Base-by-base conservation (phyloP, 73 alveolate genomes). In the Blepharisma stoltei region DNA sequence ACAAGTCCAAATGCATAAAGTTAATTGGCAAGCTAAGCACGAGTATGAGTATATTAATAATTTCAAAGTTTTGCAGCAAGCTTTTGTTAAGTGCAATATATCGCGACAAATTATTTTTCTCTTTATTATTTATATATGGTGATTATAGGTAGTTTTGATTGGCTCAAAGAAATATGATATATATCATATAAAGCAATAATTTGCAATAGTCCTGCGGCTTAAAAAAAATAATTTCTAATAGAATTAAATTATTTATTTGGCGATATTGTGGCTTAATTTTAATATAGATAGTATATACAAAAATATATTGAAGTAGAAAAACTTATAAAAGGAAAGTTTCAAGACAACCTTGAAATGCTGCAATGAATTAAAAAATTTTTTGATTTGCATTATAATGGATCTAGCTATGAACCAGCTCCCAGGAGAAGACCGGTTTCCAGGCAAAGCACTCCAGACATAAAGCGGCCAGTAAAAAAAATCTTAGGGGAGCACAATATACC, bases 31-130 rank as follows among this genome's bases (percentile, higher is more conserved):
- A 65, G 99, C 99, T 5, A 94, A 94, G 87, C 90, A 83, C 76
- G 99, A 94, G 77, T 92, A 86, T 41, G 99, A 94, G 81, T 94
- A 81, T 79, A 93, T 94, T n/a, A 85, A 88, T 20, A 94, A 94
- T 86, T 94, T 70, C 88, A 94, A 94, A 82, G 54, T 94, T 52
- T 87, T 94, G 43, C 96, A 94, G 77, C 83, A 92, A 83, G 97
- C 96, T 9, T 90, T 94, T 55, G 90, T 84, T 45, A 92, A 82
- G 60, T 79, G 81, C 80, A 94, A 87, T 38, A 86, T 94, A n/a
- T n/a, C n/a, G 77, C 45, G 45, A 67, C 38, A 18, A 3, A 25
- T 43, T 67, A 43, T 20, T 18, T 67, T 67, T 67, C 45, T 67
- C 6, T 0, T 23, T 11, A 67, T n/a, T n/a, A n/a, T n/a, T n/a